Conservation (phyloP, 176 grass and related monocot species). For the Raddia distichophylla region DNA sequence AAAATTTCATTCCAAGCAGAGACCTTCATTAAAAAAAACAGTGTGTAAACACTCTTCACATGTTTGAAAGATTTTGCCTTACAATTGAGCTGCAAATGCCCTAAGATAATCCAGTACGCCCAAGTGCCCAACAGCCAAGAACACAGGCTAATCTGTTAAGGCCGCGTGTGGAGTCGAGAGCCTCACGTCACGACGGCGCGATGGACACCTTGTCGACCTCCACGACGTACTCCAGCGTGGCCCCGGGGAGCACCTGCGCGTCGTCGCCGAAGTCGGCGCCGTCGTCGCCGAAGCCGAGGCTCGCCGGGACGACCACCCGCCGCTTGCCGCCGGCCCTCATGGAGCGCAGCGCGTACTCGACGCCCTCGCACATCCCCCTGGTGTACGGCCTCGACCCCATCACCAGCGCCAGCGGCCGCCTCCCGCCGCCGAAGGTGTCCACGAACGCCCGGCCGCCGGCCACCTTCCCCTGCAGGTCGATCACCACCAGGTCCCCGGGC, state of each 20-base stretch:
- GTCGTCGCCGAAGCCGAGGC: constrained; percentile 74
- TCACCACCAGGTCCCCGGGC: constrained; percentile 80
- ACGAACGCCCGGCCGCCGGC: constrained; percentile 57
- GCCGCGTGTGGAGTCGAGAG: not conserved
- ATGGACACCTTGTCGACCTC: constrained; percentile 95
- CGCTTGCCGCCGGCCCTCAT: constrained; percentile 83
- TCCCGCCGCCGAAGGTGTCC: constrained; percentile 79
- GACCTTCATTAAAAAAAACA: not conserved
- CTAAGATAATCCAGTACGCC: not conserved
- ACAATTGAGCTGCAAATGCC: not conserved
- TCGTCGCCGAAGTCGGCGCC: constrained; percentile 71
- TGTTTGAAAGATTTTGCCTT: not conserved
- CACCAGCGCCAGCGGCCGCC: constrained; percentile 76
- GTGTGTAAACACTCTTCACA: not conserved
- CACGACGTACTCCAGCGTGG: constrained; percentile 77
- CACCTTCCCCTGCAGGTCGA: constrained; percentile 81
- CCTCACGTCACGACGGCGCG: constrained; percentile 63
- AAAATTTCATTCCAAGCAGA: not conserved
- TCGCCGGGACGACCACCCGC: constrained; percentile 65
- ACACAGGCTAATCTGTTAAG: not conserved
- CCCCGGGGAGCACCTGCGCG: constrained; percentile 48
- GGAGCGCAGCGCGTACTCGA: constrained; percentile 68
- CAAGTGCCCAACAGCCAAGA: not conserved
- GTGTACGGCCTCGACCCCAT: constrained; percentile 97
- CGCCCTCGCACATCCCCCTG: constrained; percentile 86